Base-by-base conservation (phyloP, 192 early-diverging fungal species). In the Coemansia sp. region DNA sequence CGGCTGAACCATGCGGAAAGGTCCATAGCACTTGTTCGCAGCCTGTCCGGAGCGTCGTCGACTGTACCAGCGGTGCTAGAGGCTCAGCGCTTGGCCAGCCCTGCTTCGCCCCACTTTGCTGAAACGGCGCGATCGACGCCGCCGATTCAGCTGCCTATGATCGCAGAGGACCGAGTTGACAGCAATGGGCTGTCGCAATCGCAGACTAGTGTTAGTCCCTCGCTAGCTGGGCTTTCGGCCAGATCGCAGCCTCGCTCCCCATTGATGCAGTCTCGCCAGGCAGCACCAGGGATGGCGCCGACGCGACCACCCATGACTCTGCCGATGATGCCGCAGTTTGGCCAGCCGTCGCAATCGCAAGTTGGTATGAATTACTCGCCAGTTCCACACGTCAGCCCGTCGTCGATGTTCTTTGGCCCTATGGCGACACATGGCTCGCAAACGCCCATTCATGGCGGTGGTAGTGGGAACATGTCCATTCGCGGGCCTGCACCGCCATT, bases 151-250 rank as follows among this genome's bases (percentile, higher is more conserved):
- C 40, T 72, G 57, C 55, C 76, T 8, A 36, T 57, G 63, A 43
- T 74, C 55, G 33, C 75, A 3, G 80, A 82, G 47, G 75, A 77
- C 20, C 38, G 64, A 66, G 57, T 65, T 74, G 63, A 66, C 69
- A n/a, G 72, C 72, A 31, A 74, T 77, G 49, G 49, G n/a, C n/a
- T 51, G 55, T n/a, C 55, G 43, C 76, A 71, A 42, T 13, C 72
- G 31, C 29, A 65, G 46, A 46, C 55, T 10, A n/a, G 41, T 8
- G 57, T 41, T 42, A 73, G 57, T 57, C 44, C 63, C 40, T 34
- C 55, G 12, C 8, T 33, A 13, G 36, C 16, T 13, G 65, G 72
- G 33, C 57, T 72, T 59, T 34, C 65, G 24, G 59, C 52, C 31
- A 59, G 60, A 3, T 34, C 54, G 22, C 77, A 76, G 41, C 66